Evolutionary conservation across 306 rosid species (phyloP).

Genomic region (Parietaria judaica): DNA sequence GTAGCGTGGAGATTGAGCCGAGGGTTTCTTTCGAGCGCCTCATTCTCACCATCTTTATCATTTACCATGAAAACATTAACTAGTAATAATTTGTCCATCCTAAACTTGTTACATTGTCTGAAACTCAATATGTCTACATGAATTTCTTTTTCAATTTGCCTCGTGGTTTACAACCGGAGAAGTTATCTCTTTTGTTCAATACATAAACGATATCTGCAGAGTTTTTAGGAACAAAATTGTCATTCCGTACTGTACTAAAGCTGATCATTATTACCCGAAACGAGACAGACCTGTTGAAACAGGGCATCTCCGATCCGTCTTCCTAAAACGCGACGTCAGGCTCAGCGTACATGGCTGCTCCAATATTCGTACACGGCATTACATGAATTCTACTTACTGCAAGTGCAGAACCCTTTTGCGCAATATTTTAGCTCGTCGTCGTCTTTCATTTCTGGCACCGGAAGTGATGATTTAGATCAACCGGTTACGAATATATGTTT

Average conservation of each 20-base stretch:
- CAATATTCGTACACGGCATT: slow-evolving; percentile 72
- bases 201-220: no score
- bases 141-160: slow-evolving; percentile 67
- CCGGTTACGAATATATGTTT: slow-evolving; percentile 26
- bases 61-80: no score
- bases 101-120: no score
- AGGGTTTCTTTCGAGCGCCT: slow-evolving; percentile 73
- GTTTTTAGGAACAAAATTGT: no score
- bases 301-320: slow-evolving; percentile 77
- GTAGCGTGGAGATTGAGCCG: slow-evolving; percentile 82
- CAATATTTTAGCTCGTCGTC: slow-evolving; percentile 40
- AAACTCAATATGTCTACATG: neutral
- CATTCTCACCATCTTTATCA: slow-evolving; percentile 53
- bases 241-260: no score
- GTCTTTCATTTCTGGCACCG: slow-evolving; percentile 27
- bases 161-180: slow-evolving; percentile 23
- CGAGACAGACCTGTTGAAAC: slow-evolving; percentile 87
- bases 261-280: slow-evolving; percentile 12
- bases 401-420: slow-evolving; percentile 12
- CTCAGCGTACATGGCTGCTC: slow-evolving; percentile 58
- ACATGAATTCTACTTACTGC: no score
- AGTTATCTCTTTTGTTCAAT: no score
- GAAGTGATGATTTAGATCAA: slow-evolving; percentile 22
- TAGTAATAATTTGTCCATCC: no score
- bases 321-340: slow-evolving; percentile 52